Conservation (phyloP, 805 yeast species). For the Torulaspora quercuum region DNA sequence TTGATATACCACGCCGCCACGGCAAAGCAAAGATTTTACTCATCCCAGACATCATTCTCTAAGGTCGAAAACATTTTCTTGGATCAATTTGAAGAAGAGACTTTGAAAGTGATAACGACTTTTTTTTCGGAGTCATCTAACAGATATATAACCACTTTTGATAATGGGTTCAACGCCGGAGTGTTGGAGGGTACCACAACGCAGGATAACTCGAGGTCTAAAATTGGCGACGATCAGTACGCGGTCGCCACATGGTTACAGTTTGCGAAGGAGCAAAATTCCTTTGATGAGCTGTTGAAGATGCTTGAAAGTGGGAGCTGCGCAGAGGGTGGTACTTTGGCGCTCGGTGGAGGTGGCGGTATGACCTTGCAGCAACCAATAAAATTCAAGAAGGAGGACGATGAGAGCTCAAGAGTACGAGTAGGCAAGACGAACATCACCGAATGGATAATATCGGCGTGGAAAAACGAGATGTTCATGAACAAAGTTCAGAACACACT, state of each 20-base stretch:
- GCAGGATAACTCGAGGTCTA: conserved; percentile 24
- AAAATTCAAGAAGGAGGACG: conserved; percentile 7
- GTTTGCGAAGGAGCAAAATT: conserved; percentile 23
- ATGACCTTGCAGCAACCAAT: conserved; percentile 11
- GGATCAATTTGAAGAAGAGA: conserved; percentile 42
- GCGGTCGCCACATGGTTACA: conserved; percentile 29
- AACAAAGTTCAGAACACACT: conserved; percentile 37
- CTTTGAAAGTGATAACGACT: conserved; percentile 35
- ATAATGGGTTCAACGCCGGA: conserved; percentile 32
- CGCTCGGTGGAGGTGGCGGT: conserved; percentile 19
- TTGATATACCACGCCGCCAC: conserved; percentile 38
- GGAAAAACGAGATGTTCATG: conserved; percentile 41
- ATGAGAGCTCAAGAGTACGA: conserved; percentile 22
- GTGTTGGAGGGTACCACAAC: conserved; percentile 24
- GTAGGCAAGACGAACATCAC: conserved; percentile 39
- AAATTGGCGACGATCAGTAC: conserved; percentile 21
- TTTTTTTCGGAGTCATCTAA: conserved; percentile 39
- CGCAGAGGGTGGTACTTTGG: conserved; percentile 19
- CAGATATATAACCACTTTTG: conserved; percentile 36
- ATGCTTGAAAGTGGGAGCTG: conserved; percentile 23
- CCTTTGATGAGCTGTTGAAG: conserved; percentile 21
- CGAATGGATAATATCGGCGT: conserved; percentile 41
- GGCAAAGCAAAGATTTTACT: conserved; percentile 36
- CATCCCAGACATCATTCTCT: conserved; percentile 36
- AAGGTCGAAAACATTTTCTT: conserved; percentile 41